A percentile compares a stretch with the other conserved stretches of the same genome.
Conservation (phyloP, 768 basidiomycete species). For the Lentinula lateritia region DNA sequence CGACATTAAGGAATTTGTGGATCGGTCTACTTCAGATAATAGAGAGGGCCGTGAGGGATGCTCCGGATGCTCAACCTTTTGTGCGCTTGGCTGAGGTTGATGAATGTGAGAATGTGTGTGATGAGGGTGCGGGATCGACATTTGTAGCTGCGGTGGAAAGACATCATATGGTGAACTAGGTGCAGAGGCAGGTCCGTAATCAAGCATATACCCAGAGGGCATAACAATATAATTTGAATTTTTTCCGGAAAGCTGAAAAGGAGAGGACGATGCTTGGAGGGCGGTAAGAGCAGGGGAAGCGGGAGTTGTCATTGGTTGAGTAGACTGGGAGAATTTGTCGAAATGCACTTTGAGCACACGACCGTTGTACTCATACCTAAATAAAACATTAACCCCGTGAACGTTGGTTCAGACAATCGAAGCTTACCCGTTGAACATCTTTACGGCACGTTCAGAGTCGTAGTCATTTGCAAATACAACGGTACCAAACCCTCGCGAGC, state of each 20-base stretch:
- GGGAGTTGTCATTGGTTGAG: constrained; percentile 16
- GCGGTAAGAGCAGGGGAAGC: constrained; percentile 15
- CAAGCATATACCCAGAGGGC: constrained; percentile 28
- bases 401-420: neutral
- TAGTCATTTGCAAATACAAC: constrained; percentile 79
- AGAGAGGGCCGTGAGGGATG: constrained; percentile 2
- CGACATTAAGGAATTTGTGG: constrained; percentile 5
- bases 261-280: constrained; percentile 1
- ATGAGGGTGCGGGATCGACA: constrained; percentile 12
- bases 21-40: neutral
- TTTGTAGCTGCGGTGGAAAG: constrained; percentile 14
- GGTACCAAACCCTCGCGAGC: constrained; percentile 90
- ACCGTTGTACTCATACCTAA: constrained; percentile 84
- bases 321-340: constrained; percentile 66
- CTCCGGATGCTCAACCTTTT: constrained; percentile 1
- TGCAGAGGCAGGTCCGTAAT: constrained; percentile 33
- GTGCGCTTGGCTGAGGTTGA: neutral
- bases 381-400: neutral
- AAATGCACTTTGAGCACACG: constrained; percentile 85
- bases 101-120: constrained; percentile 10
- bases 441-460: constrained; percentile 81
- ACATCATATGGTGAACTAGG: constrained; percentile 31
- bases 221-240: constrained; percentile 25
- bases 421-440: constrained; percentile 86
- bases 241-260: constrained; percentile 1